These are phyloP conservation scores for Chytriomyces sp. DNA, from an alignment of 192 early-diverging fungal species.

Conservation along the genomic window DNA sequence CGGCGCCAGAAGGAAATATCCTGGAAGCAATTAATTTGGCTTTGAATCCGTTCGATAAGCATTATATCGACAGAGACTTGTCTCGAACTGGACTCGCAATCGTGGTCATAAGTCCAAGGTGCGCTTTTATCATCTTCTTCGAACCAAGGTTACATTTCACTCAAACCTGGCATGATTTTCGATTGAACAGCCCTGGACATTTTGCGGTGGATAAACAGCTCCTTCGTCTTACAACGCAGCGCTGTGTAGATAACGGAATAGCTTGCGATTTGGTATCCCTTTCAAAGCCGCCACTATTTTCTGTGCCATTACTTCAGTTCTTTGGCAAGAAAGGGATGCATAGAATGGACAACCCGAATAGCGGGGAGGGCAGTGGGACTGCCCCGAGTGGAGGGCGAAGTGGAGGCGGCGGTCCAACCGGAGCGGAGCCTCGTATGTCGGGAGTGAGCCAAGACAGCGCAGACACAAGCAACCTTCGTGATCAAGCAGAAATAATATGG, in stretches of 20 bases:
- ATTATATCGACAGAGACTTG: conserved; percentile 94
- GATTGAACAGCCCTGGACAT: conserved; percentile 65
- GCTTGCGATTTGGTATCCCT: conserved; percentile 92
- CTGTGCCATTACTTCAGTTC: conserved; percentile 87
- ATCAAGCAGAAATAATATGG: conserved; percentile 36
- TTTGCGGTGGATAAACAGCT: conserved; percentile 87
- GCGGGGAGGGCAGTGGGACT: background rate
- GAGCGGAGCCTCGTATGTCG: background rate
- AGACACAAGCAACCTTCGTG: conserved; percentile 13
- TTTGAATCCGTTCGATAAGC: conserved; percentile 91
- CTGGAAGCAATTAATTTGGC: conserved; percentile 96
- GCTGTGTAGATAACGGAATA: conserved; percentile 91
- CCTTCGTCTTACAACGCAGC: conserved; percentile 89
- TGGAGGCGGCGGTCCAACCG: background rate
- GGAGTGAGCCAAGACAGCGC: conserved; percentile 8
- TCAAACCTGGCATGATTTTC: background rate
- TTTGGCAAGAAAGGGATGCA: conserved; percentile 53
- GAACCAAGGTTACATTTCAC: background rate
- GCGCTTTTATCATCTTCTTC: background rate
- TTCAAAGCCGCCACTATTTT: conserved; percentile 82
- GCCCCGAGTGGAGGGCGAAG: background rate
- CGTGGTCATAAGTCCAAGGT: conserved; percentile 82
- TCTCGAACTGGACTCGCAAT: conserved; percentile 88
- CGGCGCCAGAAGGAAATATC: conserved; percentile 90
- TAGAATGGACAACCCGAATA: background rate